Evolutionary conservation across 352 stramenopile genomes (phyloP), one percentile per base, ranked within the genome.

Genomic region (Phytopythium kandeliae): DNA sequence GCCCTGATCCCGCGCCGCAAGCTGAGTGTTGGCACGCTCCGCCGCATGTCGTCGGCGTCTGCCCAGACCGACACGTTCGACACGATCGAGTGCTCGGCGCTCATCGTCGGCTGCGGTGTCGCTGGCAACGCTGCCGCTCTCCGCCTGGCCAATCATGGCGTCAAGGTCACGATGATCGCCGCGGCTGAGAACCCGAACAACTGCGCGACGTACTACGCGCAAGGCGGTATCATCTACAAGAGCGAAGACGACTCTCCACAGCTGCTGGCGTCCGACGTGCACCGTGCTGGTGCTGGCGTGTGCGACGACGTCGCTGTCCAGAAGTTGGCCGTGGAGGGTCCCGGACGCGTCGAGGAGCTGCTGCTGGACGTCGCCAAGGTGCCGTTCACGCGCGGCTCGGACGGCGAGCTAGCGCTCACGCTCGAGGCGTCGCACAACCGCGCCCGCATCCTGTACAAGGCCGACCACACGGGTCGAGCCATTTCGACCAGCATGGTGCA

Each of bases 181-280:
- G 76, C 82, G 10, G 76, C 85, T 1, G 55, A 85, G 40, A 67
- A 96, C 55, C 69, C 71, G 16, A 74, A 85, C 60, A 83, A 98
- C 66, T 97, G 92, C 65, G 97, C 97, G 54, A 97, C 86, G 2
- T 98, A 92, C 58, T 98, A 92, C 74, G 95, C 95, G 4, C 95
- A 98, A 60, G 95, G 95, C 25, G 95, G 95, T 6, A 97, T 98
- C 57, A 98, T 98, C 54, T 98, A 98, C 74, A 91, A 92, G 58
- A 75, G 78, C 30, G 54, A 75, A 26, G 83, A 96, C 53, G 93
- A 98, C 63, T 84, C 86, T 21, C 84, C 91, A 0, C 66, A 78
- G 9, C 65, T 90, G 47, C 63, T 98, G 16, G 89, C 92, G 4
- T 74, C 80, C 0, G 92, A 98, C 59, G 92, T 98, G 13, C 81